Evolutionary conservation across 106 monocot genomes (phyloP).

Genomic region (Allium cepa): DNA sequence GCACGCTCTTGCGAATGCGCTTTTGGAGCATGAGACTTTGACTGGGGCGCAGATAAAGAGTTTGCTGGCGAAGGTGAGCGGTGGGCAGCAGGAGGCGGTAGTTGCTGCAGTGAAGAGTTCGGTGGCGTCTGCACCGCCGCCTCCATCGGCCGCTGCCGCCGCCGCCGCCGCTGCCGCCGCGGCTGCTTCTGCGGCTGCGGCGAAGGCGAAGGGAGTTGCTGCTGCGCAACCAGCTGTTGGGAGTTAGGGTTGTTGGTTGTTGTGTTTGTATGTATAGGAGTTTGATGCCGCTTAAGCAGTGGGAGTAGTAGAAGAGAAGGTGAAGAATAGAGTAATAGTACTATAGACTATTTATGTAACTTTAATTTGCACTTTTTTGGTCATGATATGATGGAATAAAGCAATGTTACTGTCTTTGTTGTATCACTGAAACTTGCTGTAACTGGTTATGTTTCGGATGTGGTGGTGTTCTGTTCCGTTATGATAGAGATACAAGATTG

Average conservation of each 20-base stretch:
- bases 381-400: not conserved
- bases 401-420: too few relatives aligned
- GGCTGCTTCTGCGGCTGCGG: constrained; percentile 70
- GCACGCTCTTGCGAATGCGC: constrained; percentile 83
- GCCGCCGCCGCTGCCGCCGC: constrained; percentile 48
- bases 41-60: constrained; percentile 82
- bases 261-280: constrained; percentile 17
- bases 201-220: constrained; percentile 86
- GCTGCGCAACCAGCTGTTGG: constrained; percentile 77
- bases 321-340: too few relatives aligned
- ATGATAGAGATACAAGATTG: too few relatives aligned
- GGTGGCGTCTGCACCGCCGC: not conserved
- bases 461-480: too few relatives aligned
- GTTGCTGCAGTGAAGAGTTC: not conserved
- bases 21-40: constrained; percentile 88
- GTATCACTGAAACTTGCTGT: too few relatives aligned
- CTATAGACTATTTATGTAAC: not conserved
- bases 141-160: constrained; percentile 20
- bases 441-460: too few relatives aligned
- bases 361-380: not conserved
- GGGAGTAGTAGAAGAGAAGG: too few relatives aligned
- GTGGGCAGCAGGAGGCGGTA: constrained; percentile 24
- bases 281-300: not conserved
- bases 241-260: constrained; percentile 21
- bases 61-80: constrained; percentile 49